Conservation (phyloP, 2,329 filamentous ascomycete genomes). For the Phialophora macrospora region DNA sequence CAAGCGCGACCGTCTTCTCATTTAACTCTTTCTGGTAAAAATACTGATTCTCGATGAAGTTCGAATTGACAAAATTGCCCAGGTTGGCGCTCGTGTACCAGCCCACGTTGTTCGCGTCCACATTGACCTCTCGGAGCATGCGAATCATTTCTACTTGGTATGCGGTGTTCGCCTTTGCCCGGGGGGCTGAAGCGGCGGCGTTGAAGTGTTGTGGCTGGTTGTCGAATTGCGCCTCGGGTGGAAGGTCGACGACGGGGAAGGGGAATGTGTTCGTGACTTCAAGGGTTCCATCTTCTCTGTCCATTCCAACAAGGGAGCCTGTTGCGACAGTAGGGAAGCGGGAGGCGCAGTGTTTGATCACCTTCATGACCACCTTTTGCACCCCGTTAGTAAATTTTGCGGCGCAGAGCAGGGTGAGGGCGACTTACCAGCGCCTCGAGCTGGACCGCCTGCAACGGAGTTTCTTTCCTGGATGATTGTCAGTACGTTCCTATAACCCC, state of each 20-base stretch:
- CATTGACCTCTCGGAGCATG: slow-evolving; percentile 93
- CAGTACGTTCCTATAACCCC: slow-evolving; percentile 22
- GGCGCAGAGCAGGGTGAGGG: slow-evolving; percentile 43
- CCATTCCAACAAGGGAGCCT: slow-evolving; percentile 91
- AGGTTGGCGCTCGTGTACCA: slow-evolving; percentile 99
- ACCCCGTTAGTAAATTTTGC: slow-evolving; percentile 39
- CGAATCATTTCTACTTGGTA: slow-evolving; percentile 98
- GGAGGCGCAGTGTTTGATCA: slow-evolving; percentile 91
- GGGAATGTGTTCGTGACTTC: slow-evolving; percentile 95
- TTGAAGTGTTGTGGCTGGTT: slow-evolving; percentile 63
- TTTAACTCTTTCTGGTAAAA: slow-evolving; percentile 94
- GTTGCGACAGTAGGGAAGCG: slow-evolving; percentile 88
- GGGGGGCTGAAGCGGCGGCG: slow-evolving; percentile 82
- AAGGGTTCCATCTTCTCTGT: slow-evolving; percentile 70
- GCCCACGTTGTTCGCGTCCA: slow-evolving; percentile 95
- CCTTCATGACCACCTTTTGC: slow-evolving; percentile 87
- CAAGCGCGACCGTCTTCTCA: slow-evolving; percentile 82
- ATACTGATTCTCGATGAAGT: slow-evolving; percentile 97
- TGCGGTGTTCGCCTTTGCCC: slow-evolving; percentile 82
- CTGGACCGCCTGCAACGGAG: slow-evolving; percentile 82
- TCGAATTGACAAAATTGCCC: slow-evolving; percentile 95
- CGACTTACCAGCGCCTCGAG: slow-evolving; percentile 85
- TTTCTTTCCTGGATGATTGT: slow-evolving; percentile 60
- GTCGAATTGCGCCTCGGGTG: slow-evolving; percentile 73
- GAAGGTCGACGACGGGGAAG: slow-evolving; percentile 81